These are phyloP conservation scores for Hypomyces rosellus DNA, from an alignment of 2,329 filamentous ascomycete genomes.

Conservation along the genomic window DNA sequence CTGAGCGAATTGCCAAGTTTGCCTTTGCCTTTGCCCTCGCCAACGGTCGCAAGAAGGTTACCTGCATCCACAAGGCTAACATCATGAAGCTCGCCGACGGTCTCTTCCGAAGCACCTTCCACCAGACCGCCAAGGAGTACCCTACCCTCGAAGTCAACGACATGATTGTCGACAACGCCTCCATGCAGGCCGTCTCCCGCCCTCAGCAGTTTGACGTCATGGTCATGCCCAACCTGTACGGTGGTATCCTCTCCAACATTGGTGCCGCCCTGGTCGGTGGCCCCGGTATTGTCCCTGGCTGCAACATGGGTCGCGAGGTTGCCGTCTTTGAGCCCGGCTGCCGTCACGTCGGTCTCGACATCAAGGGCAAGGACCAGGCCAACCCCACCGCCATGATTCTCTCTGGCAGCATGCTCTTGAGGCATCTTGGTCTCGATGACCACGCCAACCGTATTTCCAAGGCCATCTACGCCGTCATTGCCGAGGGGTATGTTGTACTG, in stretches of 20 bases:
- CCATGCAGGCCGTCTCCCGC: constrained; percentile 94
- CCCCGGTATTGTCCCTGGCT: constrained; percentile 92
- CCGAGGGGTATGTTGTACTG: constrained; percentile 65
- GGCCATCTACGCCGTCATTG: constrained; percentile 70
- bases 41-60: constrained; percentile 99
- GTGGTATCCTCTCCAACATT: constrained; percentile 98
- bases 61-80: constrained; percentile 99
- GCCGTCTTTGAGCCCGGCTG: constrained; percentile 98
- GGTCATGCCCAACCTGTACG: constrained; percentile 99
- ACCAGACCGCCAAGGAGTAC: constrained; percentile 88
- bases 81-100: constrained; percentile 99
- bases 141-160: constrained; percentile 93
- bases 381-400: constrained; percentile 96
- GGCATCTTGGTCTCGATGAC: constrained; percentile 94
- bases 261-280: constrained; percentile 94
- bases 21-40: constrained; percentile 96
- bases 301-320: constrained; percentile 98
- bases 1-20: constrained; percentile 98
- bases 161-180: constrained; percentile 99
- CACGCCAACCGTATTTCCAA: constrained; percentile 98
- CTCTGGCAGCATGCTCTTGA: constrained; percentile 92
- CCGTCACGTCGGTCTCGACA: constrained; percentile 98
- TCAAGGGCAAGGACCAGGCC: constrained; percentile 99
- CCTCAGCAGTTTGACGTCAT: constrained; percentile 99
- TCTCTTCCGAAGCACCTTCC: constrained; percentile 97